A percentile compares a stretch with the other conserved stretches of the same genome.
These are phyloP conservation scores for Alternaria longipes DNA, from an alignment of 2,329 filamentous ascomycete genomes.

Conservation along the genomic window DNA sequence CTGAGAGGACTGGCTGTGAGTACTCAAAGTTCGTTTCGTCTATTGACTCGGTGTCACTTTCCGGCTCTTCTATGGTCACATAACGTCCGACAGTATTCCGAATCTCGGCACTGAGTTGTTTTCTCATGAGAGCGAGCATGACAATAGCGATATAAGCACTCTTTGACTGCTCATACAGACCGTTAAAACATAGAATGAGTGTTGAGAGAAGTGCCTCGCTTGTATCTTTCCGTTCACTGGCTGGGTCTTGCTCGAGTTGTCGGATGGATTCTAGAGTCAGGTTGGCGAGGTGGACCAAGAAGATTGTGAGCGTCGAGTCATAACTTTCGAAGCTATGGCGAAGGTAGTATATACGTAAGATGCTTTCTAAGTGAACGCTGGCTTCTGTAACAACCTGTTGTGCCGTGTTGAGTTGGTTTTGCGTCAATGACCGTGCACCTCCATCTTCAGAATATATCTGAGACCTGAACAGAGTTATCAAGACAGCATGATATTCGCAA, in stretches of 20 bases:
- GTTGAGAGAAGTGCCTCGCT: slow-evolving; percentile 22
- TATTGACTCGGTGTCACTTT: background rate
- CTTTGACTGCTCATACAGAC: slow-evolving; percentile 19
- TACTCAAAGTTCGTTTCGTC: background rate
- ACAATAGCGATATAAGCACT: slow-evolving; percentile 8
- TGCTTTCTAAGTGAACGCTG: slow-evolving; percentile 10
- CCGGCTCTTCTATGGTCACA: background rate
- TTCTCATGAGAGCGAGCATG: slow-evolving; percentile 9
- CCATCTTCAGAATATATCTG: slow-evolving; percentile 5
- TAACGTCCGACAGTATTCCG: slow-evolving; percentile 4
- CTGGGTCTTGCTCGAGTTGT: slow-evolving; percentile 5
- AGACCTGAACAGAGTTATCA: slow-evolving; percentile 9
- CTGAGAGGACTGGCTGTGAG: slow-evolving; percentile 2
- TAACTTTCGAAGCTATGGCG: slow-evolving; percentile 20
- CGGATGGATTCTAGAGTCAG: slow-evolving; percentile 9
- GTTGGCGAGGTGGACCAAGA: slow-evolving; percentile 20
- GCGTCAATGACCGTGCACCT: background rate
- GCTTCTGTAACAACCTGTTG: slow-evolving; percentile 2
- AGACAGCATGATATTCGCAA: slow-evolving; percentile 6
- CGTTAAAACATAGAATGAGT: slow-evolving; percentile 20
- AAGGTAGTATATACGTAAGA: slow-evolving; percentile 17
- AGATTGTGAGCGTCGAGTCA: slow-evolving; percentile 10
- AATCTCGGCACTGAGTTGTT: slow-evolving; percentile 8
- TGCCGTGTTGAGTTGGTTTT: background rate
- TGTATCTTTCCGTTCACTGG: background rate